Conservation (phyloP, 371 early-diverging fungal genomes). For the Dentiscutata heterogama region DNA sequence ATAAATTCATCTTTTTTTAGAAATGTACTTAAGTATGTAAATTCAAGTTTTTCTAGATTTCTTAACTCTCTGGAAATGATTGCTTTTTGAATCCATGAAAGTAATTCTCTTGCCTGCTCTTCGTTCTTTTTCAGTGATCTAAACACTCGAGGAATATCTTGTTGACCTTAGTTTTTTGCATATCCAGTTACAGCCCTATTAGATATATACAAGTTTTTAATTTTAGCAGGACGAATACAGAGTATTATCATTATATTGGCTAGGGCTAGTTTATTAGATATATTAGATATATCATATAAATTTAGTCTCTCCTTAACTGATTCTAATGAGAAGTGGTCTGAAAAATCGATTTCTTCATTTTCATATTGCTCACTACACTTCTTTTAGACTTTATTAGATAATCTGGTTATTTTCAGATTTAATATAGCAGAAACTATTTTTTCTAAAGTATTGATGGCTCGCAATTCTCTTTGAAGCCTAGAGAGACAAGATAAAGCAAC, state of each 20-base stretch:
- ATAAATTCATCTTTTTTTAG: slow-evolving; percentile 33
- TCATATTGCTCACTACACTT: background rate
- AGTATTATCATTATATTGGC: slow-evolving; percentile 23
- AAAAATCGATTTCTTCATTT: background rate
- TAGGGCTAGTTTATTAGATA: slow-evolving; percentile 17
- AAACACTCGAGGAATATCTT: slow-evolving; percentile 14
- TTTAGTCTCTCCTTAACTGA: slow-evolving; percentile 22
- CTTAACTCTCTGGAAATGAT: background rate
- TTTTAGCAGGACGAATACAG: slow-evolving; percentile 23
- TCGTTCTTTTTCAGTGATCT: slow-evolving; percentile 22
- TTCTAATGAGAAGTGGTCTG: background rate
- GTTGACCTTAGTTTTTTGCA: slow-evolving; percentile 22
- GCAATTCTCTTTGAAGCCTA: slow-evolving; percentile 37
- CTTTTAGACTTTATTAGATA: slow-evolving; percentile 35
- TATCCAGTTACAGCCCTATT: slow-evolving; percentile 5
- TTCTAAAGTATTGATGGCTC: background rate
- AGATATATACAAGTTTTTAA: slow-evolving; percentile 24
- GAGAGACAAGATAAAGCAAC: background rate
- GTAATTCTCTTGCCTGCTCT: slow-evolving; percentile 12
- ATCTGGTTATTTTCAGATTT: background rate
- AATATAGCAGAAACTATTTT: slow-evolving; percentile 17
- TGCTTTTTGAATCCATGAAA: slow-evolving; percentile 36
- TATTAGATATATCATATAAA: slow-evolving; percentile 7
- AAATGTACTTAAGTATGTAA: slow-evolving; percentile 15
- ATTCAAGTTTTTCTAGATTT: background rate